phyloP scores from a whole-genome alignment of 805 yeast genomes.

The Metschnikowia lochheadii region DNA sequence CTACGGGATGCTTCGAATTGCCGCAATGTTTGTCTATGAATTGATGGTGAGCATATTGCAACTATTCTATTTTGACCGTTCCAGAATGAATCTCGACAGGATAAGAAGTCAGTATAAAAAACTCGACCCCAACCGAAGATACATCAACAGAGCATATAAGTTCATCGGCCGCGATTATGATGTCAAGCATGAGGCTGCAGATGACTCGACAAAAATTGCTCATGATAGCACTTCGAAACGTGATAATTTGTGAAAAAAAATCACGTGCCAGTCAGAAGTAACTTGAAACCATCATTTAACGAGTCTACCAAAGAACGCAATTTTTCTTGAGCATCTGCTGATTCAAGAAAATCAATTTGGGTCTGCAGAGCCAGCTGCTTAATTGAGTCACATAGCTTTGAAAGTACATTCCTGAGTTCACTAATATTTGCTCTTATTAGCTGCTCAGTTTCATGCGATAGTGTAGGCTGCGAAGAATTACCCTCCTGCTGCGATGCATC shows the following conservation, averaged over 20 bases:
- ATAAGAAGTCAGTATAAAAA: conserved; percentile 36
- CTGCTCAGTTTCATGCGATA: not conserved
- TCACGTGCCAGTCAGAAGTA: not conserved
- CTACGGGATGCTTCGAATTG: not conserved
- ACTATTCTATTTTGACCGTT: conserved; percentile 35
- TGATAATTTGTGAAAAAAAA: not conserved
- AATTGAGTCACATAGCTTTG: not conserved
- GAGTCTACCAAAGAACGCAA: conserved; percentile 1
- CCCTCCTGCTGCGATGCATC: not conserved
- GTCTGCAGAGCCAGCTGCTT: conserved; percentile 2
- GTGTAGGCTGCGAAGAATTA: not conserved
- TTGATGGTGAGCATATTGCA: conserved; percentile 29
- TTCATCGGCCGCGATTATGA: conserved; percentile 21
- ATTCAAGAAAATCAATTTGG: not conserved
- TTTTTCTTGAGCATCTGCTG: not conserved
- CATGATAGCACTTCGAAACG: not conserved
- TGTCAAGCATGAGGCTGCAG: not conserved
- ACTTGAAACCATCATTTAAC: not conserved
- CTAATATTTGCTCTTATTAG: not conserved
- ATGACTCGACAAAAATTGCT: conserved; percentile 7
- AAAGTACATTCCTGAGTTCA: not conserved
- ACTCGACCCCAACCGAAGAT: conserved; percentile 38
- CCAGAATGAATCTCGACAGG: conserved; percentile 41
- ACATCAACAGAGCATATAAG: conserved; percentile 35
- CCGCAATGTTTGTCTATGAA: conserved; percentile 31